Evolutionary conservation across 2,329 filamentous ascomycete species (phyloP).

Genomic region (Berkeleyomyces rouxiae): DNA sequence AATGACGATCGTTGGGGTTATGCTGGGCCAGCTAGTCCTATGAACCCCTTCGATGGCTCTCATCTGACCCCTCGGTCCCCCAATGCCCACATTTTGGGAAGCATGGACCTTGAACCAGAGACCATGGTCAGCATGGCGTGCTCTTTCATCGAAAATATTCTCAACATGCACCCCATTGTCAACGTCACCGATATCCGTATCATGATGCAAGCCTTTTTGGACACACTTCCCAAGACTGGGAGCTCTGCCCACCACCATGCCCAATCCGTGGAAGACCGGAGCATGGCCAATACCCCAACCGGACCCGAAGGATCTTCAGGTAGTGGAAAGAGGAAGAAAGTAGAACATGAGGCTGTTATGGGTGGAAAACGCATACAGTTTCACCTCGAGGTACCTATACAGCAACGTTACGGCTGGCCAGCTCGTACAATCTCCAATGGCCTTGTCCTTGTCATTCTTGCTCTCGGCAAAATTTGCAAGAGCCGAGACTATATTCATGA

Average conservation of each 20-base stretch:
- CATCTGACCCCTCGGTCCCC: not conserved
- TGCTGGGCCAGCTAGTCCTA: slow-evolving; percentile 33
- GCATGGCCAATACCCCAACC: not conserved
- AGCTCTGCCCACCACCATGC: not conserved
- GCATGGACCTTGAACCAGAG: slow-evolving; percentile 30
- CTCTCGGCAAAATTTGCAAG: slow-evolving; percentile 67
- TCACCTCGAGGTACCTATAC: not conserved
- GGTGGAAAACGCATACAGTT: not conserved
- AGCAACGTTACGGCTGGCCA: slow-evolving; percentile 23
- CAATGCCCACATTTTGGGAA: not conserved
- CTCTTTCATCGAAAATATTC: slow-evolving; percentile 43
- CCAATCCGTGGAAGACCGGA: not conserved
- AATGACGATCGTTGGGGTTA: slow-evolving; percentile 40
- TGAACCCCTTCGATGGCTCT: slow-evolving; percentile 17
- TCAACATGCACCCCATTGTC: slow-evolving; percentile 50
- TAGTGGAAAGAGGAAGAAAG: slow-evolving; percentile 36
- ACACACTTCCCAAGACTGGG: slow-evolving; percentile 24
- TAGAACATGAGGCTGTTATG: not conserved
- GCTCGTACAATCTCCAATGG: slow-evolving; percentile 61
- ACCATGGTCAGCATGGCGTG: slow-evolving; percentile 37
- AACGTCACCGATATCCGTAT: slow-evolving; percentile 34
- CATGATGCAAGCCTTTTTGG: slow-evolving; percentile 37
- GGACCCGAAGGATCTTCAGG: slow-evolving; percentile 7
- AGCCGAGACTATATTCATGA: slow-evolving; percentile 39
- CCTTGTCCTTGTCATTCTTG: slow-evolving; percentile 65